A percentile compares a stretch with the other conserved stretches of the same genome.
phyloP scores from a whole-genome alignment of 2,329 filamentous ascomycete genomes.

The Ophiostoma fasciatum region DNA sequence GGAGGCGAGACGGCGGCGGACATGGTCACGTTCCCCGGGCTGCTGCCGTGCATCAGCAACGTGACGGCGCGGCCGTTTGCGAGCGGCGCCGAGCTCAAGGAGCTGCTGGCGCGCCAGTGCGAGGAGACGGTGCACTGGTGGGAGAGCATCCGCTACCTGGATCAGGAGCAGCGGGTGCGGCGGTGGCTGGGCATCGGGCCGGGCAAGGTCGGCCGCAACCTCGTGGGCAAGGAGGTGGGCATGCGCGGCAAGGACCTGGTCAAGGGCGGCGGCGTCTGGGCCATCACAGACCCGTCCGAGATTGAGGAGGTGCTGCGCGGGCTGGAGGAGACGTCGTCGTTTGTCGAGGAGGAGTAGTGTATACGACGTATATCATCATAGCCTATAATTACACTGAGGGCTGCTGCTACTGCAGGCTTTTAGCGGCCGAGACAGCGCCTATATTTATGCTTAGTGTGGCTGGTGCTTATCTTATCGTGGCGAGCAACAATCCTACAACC shows the following conservation, averaged over 20 bases:
- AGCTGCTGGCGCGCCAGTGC: conserved; percentile 64
- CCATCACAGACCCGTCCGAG: conserved; percentile 66
- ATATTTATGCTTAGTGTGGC: too few relatives aligned
- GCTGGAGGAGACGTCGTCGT: conserved; percentile 47
- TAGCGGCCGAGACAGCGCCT: too few relatives aligned
- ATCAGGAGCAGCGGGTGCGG: conserved; percentile 66
- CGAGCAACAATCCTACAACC: too few relatives aligned
- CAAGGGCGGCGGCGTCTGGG: conserved; percentile 88
- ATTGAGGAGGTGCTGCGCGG: conserved; percentile 53
- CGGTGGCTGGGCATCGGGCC: conserved; percentile 88
- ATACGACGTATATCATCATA: too few relatives aligned
- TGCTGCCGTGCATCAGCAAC: conserved; percentile 71
- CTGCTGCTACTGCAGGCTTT: too few relatives aligned
- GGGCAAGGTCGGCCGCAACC: conserved; percentile 81
- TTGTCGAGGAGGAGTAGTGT: conserved; percentile 16
- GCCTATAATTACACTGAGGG: too few relatives aligned
- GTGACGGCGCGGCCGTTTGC: conserved; percentile 66
- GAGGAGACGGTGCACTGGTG: conserved; percentile 93
- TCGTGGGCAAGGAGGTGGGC: conserved; percentile 90
- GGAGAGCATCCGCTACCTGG: conserved; percentile 80
- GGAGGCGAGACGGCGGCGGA: conserved; percentile 43
- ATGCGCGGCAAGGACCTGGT: conserved; percentile 64
- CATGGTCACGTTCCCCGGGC: conserved; percentile 60
- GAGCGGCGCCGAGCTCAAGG: conserved; percentile 59
- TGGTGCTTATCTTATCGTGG: conserved; percentile 3